Evolutionary conservation across 352 stramenopile genomes (phyloP).

Genomic region (Blastocystis sp.): DNA sequence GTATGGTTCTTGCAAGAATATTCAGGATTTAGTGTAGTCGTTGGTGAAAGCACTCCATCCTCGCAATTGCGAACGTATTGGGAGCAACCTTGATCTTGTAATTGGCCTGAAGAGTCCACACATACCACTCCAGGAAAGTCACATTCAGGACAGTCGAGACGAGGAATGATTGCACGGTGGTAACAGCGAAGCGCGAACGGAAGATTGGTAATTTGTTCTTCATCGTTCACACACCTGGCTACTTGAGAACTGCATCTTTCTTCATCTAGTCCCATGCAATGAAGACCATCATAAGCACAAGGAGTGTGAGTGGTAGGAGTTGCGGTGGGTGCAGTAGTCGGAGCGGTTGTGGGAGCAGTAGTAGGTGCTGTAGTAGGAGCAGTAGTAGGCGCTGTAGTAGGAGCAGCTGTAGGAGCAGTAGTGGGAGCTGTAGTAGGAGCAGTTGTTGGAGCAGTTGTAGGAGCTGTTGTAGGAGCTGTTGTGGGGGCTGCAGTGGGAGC

Average conservation of each 20-base stretch:
- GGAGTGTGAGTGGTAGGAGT: neutral
- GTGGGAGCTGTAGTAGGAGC: neutral
- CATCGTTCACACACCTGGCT: neutral
- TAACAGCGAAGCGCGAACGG: neutral
- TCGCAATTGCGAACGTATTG: slow-evolving; percentile 17
- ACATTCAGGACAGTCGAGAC: neutral
- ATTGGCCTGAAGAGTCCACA: neutral
- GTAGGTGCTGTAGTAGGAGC: neutral
- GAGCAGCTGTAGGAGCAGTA: neutral
- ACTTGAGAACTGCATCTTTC: neutral
- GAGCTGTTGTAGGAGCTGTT: neutral
- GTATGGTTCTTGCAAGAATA: neutral
- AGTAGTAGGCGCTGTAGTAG: neutral
- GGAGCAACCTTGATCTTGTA: neutral
- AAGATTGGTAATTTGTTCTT: neutral
- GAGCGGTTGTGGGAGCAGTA: neutral
- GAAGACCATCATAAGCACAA: neutral
- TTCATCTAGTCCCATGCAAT: neutral
- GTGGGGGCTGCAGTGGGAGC: neutral
- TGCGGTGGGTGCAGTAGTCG: neutral
- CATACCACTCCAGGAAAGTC: slow-evolving; percentile 21
- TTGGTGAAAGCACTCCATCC: slow-evolving; percentile 13
- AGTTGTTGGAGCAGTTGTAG: neutral
- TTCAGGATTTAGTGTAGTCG: neutral
- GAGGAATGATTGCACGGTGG: neutral